Base-by-base conservation (phyloP, 2,329 filamentous ascomycete genomes). In the Colletotrichum chrysophilum region DNA sequence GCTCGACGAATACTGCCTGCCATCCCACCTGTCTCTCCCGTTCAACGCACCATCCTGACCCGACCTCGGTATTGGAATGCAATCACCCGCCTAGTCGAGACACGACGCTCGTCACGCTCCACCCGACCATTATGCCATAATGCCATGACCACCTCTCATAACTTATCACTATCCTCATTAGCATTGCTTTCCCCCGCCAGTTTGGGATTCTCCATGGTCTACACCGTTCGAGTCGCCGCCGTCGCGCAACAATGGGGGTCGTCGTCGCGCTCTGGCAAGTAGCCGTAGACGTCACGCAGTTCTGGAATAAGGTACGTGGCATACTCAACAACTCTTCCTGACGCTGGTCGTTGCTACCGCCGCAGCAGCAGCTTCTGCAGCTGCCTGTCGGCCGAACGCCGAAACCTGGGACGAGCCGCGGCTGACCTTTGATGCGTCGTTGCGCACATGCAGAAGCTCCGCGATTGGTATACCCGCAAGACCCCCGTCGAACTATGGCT, bases 401-500 rank as follows among this genome's bases (percentile, higher is more conserved):
- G n/a, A 38, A 61, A 21, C 18, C 28, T 24, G 24, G 21, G 18
- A 64, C 28, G 58, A 64, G 21, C 58, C 65, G 64, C 58, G 26
- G 74, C 70, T 76, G 34, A 76, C 70, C 24, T 64, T 36, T 38
- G 61, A n/a, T 64, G 21, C 61, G 56, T 61, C 16, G 52, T 52
- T 52, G 58, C 52, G 13, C 62, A 64, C 52, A 32, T 24, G 32
- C 83, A 96, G 94, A 93, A 91, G 87, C 85, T 95, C 66, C 86
- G 91, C 76, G 87, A 87, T 70, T 95, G 94, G 92, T 93, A 93
- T 87, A 90, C 86, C 71, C 89, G 89, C 77, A 93, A 91, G 83
- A 93, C 90, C 66, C 90, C 91, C 3, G 88, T 91, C 65, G 91
- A 94, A 78, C 86, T 92, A 70, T 93, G 95, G 86, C 88, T 94